Conservation (phyloP, 2,329 filamentous ascomycete genomes). For the Penicillium sp. region DNA sequence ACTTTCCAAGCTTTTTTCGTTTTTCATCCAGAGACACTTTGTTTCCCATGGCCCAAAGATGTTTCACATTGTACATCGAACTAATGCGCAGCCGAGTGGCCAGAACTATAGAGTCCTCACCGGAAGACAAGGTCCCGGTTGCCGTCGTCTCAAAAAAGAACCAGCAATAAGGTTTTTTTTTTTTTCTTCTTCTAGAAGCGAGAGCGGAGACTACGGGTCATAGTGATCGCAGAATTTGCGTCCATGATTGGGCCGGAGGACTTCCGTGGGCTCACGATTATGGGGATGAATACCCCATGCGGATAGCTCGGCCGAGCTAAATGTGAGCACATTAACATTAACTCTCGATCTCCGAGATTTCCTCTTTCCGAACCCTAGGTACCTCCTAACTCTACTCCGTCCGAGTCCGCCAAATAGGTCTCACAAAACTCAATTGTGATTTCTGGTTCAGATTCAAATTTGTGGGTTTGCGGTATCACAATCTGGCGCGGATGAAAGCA, state of each 20-base stretch:
- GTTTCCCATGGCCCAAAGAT: background rate
- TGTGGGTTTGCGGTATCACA: background rate
- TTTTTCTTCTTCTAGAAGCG: constrained; percentile 1
- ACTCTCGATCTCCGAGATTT: background rate
- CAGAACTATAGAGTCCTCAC: background rate
- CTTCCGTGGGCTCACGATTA: background rate
- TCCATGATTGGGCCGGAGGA: background rate
- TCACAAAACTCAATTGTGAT: background rate
- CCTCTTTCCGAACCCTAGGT: background rate
- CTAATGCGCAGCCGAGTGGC: background rate
- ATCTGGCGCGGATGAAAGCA: constrained; percentile 7
- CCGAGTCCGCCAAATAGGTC: background rate
- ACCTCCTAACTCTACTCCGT: background rate
- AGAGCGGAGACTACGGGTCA: background rate
- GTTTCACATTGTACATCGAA: background rate
- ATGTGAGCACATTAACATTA: background rate
- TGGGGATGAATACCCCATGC: background rate
- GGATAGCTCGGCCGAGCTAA: constrained; percentile 2
- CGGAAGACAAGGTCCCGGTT: background rate
- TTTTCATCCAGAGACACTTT: background rate
- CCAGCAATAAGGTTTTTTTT: constrained; percentile 3
- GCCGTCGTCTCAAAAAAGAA: background rate
- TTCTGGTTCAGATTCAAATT: background rate
- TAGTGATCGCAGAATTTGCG: background rate
- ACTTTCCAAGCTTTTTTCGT: background rate